Evolutionary conservation across 1,139 yeast species (phyloP).

Genomic region (Meyerozyma guilliermondii): DNA sequence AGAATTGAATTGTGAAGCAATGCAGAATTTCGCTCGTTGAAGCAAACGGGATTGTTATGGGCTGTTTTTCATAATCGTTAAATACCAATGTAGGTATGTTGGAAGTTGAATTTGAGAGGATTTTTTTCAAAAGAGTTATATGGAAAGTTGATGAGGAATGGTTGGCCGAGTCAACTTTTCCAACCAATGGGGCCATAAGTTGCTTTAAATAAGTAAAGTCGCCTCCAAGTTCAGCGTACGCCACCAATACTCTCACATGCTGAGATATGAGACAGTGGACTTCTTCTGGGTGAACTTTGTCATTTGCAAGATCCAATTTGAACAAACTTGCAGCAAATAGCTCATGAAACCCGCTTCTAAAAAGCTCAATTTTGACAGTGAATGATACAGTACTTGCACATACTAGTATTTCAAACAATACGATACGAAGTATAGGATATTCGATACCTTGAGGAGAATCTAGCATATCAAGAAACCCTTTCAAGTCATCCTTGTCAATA

Average conservation of each 20-base stretch:
- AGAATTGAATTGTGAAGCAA: slow-evolving; percentile 28
- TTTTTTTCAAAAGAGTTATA: slow-evolving; percentile 20
- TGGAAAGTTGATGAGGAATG: slow-evolving; percentile 12
- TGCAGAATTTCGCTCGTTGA: slow-evolving; percentile 11
- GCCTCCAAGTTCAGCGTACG: slow-evolving; percentile 35
- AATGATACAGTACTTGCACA: slow-evolving; percentile 21
- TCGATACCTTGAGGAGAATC: slow-evolving; percentile 19
- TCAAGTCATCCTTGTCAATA: slow-evolving; percentile 3
- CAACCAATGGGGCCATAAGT: slow-evolving; percentile 16
- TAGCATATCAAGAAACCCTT: slow-evolving; percentile 13
- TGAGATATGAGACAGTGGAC: slow-evolving; percentile 10
- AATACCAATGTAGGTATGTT: slow-evolving; percentile 31
- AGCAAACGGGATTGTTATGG: slow-evolving; percentile 22
- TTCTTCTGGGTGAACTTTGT: not conserved
- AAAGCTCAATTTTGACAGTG: slow-evolving; percentile 21
- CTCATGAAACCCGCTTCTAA: slow-evolving; percentile 16
- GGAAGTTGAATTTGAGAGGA: slow-evolving; percentile 19
- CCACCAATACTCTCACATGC: slow-evolving; percentile 19
- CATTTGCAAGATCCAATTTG: not conserved
- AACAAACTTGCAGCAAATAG: slow-evolving; percentile 18
- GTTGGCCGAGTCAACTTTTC: slow-evolving; percentile 2
- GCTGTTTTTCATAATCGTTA: slow-evolving; percentile 16
- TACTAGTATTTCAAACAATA: slow-evolving; percentile 25
- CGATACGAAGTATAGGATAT: slow-evolving; percentile 26
- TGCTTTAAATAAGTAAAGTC: slow-evolving; percentile 17